Conservation (phyloP, 2,329 filamentous ascomycete genomes). For the Trichoderma sp. region DNA sequence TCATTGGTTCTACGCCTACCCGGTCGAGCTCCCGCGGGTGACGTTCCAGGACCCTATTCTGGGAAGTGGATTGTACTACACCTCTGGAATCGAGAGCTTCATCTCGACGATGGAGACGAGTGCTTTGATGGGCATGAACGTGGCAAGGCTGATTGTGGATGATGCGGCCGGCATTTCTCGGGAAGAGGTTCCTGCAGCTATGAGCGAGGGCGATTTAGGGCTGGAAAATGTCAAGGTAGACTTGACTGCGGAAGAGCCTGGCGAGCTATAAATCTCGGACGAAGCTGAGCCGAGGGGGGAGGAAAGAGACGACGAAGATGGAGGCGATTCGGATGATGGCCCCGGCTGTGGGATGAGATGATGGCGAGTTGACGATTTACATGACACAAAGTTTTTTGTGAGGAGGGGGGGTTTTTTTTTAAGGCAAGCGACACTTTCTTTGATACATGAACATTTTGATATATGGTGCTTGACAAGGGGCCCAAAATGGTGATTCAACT, state of each 20-base stretch:
- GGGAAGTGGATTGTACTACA: constrained; percentile 69
- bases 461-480: background rate
- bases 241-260: constrained; percentile 10
- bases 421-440: constrained; percentile 15
- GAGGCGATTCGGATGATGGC: background rate
- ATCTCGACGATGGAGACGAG: constrained; percentile 98
- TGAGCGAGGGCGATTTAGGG: constrained; percentile 19
- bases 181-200: constrained; percentile 10
- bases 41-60: constrained; percentile 83
- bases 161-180: constrained; percentile 47
- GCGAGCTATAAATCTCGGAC: constrained; percentile 6
- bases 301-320: background rate
- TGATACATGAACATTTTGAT: background rate
- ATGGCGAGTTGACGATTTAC: background rate
- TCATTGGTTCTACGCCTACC: constrained; percentile 82
- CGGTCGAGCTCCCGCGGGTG: constrained; percentile 78
- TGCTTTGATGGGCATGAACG: constrained; percentile 86
- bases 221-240: constrained; percentile 5
- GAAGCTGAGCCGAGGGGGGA: background rate
- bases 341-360: background rate
- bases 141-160: constrained; percentile 72
- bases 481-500: background rate
- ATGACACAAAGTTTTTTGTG: background rate
- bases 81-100: constrained; percentile 83
- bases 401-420: background rate